phyloP scores from a whole-genome alignment of 2,329 filamentous ascomycete species.

The Colletotrichum sp. region DNA sequence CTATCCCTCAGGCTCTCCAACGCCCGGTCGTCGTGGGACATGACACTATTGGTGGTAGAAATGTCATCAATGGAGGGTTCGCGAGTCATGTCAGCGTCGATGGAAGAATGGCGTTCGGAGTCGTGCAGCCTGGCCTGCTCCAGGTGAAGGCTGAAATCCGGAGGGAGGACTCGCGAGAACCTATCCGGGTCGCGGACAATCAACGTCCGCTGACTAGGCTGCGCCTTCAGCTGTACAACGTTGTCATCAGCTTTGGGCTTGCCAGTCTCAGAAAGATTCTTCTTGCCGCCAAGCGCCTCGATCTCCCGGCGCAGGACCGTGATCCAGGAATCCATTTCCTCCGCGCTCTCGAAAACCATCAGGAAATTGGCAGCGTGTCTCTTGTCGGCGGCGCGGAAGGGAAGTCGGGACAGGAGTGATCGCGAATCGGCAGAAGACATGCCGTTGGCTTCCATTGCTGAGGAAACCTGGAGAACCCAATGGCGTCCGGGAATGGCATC shows the following conservation, averaged over 20 bases:
- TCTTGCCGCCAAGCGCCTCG: constrained; percentile 71
- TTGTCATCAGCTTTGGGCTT: constrained; percentile 49
- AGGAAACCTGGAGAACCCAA: constrained; percentile 80
- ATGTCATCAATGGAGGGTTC: constrained; percentile 56
- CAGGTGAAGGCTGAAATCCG: constrained; percentile 38
- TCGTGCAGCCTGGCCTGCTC: constrained; percentile 26
- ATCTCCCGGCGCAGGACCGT: constrained; percentile 72
- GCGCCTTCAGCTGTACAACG: constrained; percentile 36
- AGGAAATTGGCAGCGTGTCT: constrained; percentile 68
- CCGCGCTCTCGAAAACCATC: constrained; percentile 73
- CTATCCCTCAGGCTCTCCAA: constrained; percentile 63
- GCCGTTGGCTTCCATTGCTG: constrained; percentile 66
- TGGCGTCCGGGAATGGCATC: constrained; percentile 81
- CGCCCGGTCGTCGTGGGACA: constrained; percentile 64
- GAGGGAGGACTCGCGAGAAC: constrained; percentile 44
- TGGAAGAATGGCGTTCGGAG: constrained; percentile 26
- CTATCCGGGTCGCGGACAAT: constrained; percentile 54
- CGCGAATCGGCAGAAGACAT: constrained; percentile 54
- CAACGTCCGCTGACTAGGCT: constrained; percentile 50
- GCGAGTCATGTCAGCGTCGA: constrained; percentile 33
- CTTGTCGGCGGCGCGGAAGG: constrained; percentile 62
- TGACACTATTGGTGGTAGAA: constrained; percentile 62
- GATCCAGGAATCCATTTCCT: constrained; percentile 81
- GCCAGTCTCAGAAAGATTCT: constrained; percentile 64
- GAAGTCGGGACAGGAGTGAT: constrained; percentile 69